Evolutionary conservation across 1,284 basidiomycete species (phyloP).

Genomic region (Porodaedalea pini): DNA sequence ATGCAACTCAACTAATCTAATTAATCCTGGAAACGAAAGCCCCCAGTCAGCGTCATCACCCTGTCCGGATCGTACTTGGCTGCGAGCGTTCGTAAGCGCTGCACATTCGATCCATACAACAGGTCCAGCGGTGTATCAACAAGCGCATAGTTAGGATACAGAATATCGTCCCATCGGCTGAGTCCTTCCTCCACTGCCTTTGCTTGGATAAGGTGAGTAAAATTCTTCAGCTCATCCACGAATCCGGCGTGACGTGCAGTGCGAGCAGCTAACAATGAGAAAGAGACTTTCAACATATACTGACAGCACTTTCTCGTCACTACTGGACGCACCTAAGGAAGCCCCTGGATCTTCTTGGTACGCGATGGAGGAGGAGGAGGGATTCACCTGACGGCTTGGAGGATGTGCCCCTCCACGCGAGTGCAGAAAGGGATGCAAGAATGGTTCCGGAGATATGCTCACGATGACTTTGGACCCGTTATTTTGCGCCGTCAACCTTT

Average conservation of each 20-base stretch:
- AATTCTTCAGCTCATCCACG: conserved; percentile 1
- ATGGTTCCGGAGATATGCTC: neutral
- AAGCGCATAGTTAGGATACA: conserved; percentile 24
- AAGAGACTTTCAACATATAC: no score
- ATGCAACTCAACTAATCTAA: no score
- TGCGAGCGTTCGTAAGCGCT: conserved; percentile 6
- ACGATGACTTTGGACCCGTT: neutral
- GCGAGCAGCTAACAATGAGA: neutral
- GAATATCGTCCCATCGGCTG: conserved; percentile 16
- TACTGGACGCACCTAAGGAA: conserved; percentile 6
- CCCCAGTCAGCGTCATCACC: conserved; percentile 15
- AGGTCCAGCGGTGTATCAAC: conserved; percentile 17
- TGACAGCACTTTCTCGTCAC: no score
- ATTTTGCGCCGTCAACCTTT: neutral
- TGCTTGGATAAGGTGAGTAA: conserved; percentile 7
- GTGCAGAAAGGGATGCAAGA: neutral
- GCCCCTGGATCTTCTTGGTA: neutral
- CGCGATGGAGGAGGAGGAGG: neutral
- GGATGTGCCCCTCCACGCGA: conserved; percentile 15
- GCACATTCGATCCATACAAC: conserved; percentile 22
- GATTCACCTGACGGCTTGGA: conserved; percentile 4
- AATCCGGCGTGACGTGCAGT: neutral
- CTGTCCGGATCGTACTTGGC: conserved; percentile 8
- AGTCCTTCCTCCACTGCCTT: conserved; percentile 12
- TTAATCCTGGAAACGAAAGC: conserved; percentile 12